Base-by-base conservation (phyloP, 2,329 filamentous ascomycete genomes). In the Microdochium bolleyi region DNA sequence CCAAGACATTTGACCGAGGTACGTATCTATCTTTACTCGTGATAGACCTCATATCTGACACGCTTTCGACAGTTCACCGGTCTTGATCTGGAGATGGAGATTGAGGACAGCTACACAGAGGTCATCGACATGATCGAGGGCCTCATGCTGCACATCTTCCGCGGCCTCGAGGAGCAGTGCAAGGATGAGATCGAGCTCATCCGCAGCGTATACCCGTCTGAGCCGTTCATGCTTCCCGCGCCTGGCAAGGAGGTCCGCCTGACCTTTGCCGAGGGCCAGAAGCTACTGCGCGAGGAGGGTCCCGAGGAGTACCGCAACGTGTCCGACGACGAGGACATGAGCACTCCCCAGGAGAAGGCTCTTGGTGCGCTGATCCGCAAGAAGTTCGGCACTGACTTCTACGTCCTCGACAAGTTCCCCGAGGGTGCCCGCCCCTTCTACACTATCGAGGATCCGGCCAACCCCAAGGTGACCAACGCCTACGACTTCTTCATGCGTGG, bases 361-460 rank as follows among this genome's bases (percentile, higher is more conserved):
- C 84, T 97, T 9, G 94, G 94, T 54, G 85, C 84, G 24, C 78
- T 97, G 49, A 83, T 97, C 59, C 86, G 89, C 53, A 80, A 89
- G 62, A 96, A 96, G 73, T 96, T 87, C 79, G 82, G 87, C 67
- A 94, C 91, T 55, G 94, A 99, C 74, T 97, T 97, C 75, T 97
- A 96, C 74, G 86, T 95, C 22, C 81, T 99, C 57, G 92, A 97
- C 77, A 94, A 97, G 73, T 99, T 96, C 78, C 94, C 94, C 48
- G 84, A 94, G 69, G 77, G 78, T 37, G 89, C 94, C 21, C 83
- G 94, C 27, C 92, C 92, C 4, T 96, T 96, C 72, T 97, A 96
- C 72, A 91, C 92, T 56, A 89, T 92, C 32, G 61, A 63, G 53
- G 83, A 83, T 58, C 79, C 80, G 4, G 71, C 76, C 49, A 79